Conservation (phyloP, 2,329 filamentous ascomycete species). For the Endocalyx cinctus region DNA sequence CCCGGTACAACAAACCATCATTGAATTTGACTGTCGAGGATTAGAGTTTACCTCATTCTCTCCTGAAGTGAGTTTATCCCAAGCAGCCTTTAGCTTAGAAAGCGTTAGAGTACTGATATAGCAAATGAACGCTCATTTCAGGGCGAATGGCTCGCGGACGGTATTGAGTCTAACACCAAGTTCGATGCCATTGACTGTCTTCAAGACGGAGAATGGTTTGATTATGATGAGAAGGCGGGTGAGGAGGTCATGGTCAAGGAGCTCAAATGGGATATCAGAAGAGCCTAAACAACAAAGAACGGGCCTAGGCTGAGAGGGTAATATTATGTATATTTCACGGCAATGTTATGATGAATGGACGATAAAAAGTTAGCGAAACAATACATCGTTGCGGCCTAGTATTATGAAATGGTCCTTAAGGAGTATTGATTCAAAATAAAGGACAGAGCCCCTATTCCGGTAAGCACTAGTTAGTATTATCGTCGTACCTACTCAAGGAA, state of each 20-base stretch:
- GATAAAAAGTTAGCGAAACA: too few relatives aligned
- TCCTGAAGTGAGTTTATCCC: conserved; percentile 60
- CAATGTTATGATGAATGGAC: too few relatives aligned
- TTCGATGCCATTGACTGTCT: conserved; percentile 75
- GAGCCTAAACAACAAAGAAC: too few relatives aligned
- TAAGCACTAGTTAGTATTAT: too few relatives aligned
- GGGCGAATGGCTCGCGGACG: conserved; percentile 88
- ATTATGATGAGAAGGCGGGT: conserved; percentile 90
- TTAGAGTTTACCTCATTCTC: conserved; percentile 90
- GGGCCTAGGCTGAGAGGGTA: too few relatives aligned
- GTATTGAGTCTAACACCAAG: conserved; percentile 72
- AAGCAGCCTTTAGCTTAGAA: neutral
- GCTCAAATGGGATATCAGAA: conserved; percentile 77
- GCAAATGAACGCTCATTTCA: conserved; percentile 38
- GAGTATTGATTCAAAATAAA: too few relatives aligned
- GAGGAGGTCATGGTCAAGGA: conserved; percentile 93
- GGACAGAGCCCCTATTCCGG: too few relatives aligned
- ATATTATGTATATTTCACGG: too few relatives aligned
- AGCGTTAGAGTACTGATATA: neutral
- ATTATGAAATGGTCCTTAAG: too few relatives aligned
- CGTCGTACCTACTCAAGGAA: too few relatives aligned
- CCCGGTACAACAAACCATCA: conserved; percentile 70
- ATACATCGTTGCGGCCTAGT: too few relatives aligned
- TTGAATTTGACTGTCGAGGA: conserved; percentile 91
- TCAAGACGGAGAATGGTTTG: conserved; percentile 90